Conservation (phyloP, 768 basidiomycete genomes). For the Mycena venus region DNA sequence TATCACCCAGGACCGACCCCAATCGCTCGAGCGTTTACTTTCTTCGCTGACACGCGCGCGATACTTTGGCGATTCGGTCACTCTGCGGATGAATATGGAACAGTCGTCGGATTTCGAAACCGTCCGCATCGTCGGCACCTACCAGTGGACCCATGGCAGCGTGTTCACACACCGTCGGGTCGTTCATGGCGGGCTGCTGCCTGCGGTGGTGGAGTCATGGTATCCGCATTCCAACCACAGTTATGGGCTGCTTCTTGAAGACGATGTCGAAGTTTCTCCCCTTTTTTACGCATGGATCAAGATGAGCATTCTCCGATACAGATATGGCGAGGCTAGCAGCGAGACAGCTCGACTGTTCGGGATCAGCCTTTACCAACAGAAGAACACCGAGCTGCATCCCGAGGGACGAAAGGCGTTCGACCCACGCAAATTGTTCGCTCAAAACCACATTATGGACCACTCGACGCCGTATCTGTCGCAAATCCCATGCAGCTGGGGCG, state of each 20-base stretch:
- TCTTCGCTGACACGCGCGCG: conserved; percentile 67
- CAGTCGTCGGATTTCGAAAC: conserved; percentile 79
- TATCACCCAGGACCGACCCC: conserved; percentile 83
- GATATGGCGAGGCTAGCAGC: conserved; percentile 64
- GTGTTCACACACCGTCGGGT: conserved; percentile 78
- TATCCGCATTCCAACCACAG: conserved; percentile 80
- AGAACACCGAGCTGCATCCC: conserved; percentile 79
- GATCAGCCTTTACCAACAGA: conserved; percentile 90
- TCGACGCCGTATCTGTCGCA: conserved; percentile 86
- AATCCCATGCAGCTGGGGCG: conserved; percentile 93
- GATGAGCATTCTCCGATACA: conserved; percentile 82
- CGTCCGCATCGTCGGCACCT: conserved; percentile 59
- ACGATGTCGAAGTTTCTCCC: conserved; percentile 89
- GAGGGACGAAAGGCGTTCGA: conserved; percentile 79
- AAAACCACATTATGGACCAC: conserved; percentile 52
- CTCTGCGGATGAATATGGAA: conserved; percentile 80
- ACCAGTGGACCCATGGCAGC: conserved; percentile 73
- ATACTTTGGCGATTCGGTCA: conserved; percentile 79
- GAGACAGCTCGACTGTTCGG: conserved; percentile 73
- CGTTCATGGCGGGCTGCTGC: conserved; percentile 82
- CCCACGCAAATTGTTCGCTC: conserved; percentile 70
- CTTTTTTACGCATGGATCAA: conserved; percentile 90
- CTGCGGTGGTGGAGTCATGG: conserved; percentile 92
- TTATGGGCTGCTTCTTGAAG: conserved; percentile 87
- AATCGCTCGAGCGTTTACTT: conserved; percentile 77